These are phyloP conservation scores for Ilyonectria destructans DNA, from an alignment of 2,329 filamentous ascomycete genomes.

Conservation along the genomic window DNA sequence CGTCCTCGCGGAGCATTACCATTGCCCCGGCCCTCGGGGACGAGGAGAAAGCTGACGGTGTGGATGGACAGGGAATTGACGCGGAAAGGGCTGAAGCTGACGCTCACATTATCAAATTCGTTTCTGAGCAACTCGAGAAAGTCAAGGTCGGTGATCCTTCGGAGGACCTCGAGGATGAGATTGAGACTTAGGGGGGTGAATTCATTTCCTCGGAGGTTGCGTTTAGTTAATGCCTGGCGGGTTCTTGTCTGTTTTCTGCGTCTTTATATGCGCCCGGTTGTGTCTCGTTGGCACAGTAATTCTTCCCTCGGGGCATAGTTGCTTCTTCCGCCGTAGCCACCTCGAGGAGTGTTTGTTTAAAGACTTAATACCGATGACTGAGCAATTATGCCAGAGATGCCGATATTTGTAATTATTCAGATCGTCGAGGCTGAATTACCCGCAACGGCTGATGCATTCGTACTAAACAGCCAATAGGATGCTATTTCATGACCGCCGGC, in stretches of 20 bases:
- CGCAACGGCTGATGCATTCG: background rate
- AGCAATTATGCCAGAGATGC: background rate
- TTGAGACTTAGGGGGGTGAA: constrained; percentile 59
- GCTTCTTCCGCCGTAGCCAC: no score
- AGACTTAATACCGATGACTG: background rate
- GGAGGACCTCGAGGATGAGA: constrained; percentile 60
- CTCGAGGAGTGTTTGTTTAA: no score
- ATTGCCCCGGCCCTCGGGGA: constrained; percentile 77
- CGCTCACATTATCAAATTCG: constrained; percentile 84
- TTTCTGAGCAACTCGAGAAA: constrained; percentile 84
- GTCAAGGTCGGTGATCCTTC: constrained; percentile 64
- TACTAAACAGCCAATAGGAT: background rate
- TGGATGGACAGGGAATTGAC: constrained; percentile 50
- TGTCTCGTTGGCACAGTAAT: no score
- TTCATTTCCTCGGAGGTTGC: background rate
- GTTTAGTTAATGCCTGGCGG: no score
- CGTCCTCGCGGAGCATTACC: constrained; percentile 51
- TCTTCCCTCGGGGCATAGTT: no score
- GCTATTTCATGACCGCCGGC: background rate
- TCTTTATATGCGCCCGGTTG: background rate
- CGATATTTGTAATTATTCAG: background rate
- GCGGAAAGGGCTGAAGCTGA: constrained; percentile 71
- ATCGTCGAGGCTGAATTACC: background rate
- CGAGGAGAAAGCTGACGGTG: constrained; percentile 66
- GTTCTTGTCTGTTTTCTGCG: background rate